These are phyloP conservation scores for Euphrasia arctica DNA, from an alignment of 305 asterid genomes.

Conservation along the genomic window DNA sequence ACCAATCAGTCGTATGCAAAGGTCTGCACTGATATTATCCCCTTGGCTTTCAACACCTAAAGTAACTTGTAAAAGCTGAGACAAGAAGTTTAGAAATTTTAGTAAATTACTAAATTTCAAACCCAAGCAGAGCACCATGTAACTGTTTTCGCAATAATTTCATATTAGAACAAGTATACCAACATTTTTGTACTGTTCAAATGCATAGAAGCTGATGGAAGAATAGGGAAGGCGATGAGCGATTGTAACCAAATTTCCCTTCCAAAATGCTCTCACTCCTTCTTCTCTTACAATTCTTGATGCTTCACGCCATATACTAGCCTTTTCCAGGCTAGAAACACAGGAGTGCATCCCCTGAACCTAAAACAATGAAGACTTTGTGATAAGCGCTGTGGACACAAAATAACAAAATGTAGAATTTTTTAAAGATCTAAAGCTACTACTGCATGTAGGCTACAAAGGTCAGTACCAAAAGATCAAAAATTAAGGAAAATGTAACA, in stretches of 20 bases:
- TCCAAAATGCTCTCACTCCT: conserved; percentile 88
- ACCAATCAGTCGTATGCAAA: conserved; percentile 65
- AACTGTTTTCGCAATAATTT: conserved; percentile 12
- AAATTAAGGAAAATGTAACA: background rate
- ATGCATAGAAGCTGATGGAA: conserved; percentile 76
- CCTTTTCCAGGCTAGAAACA: conserved; percentile 49
- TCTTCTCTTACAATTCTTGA: conserved; percentile 63
- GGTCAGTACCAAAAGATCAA: background rate
- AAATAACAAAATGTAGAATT: background rate
- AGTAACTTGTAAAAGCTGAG: conserved; percentile 48
- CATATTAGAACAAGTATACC: conserved; percentile 53
- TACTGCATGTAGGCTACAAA: background rate
- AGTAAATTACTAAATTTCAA: conserved; percentile 25
- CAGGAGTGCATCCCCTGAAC: conserved; percentile 81
- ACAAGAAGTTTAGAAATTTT: conserved; percentile 20
- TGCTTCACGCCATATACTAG: conserved; percentile 75
- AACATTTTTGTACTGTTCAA: conserved; percentile 87
- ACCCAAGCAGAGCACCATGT: background rate
- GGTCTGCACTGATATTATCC: conserved; percentile 56
- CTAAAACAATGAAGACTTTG: conserved; percentile 31
- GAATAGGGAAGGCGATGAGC: conserved; percentile 90
- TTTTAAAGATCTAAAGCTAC: background rate
- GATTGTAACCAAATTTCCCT: conserved; percentile 85
- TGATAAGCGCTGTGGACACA: conserved; percentile 5
- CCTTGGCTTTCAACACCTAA: conserved; percentile 64